Percentiles rank a stretch among this genome's conserved stretches.
These are phyloP conservation scores for Yamadazyma ubonensis DNA, from an alignment of 805 yeast genomes.

Conservation along the genomic window DNA sequence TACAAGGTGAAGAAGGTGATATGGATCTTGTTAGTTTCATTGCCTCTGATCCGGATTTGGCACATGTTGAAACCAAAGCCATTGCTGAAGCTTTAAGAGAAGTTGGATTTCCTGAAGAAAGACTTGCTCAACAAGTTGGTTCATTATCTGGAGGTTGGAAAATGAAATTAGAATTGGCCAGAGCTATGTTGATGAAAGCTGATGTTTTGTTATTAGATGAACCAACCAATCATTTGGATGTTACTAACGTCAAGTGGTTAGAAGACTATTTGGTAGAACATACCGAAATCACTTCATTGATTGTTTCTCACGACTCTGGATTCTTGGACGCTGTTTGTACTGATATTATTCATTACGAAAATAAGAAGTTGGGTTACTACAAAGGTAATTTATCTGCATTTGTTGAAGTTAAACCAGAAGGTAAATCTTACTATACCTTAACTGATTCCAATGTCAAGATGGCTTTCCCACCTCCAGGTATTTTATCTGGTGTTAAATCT, in stretches of 20 bases:
- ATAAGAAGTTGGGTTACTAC: conserved; percentile 90
- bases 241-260: conserved; percentile 88
- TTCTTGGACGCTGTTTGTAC: conserved; percentile 95
- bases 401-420: conserved; percentile 91
- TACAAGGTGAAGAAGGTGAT: conserved; percentile 93
- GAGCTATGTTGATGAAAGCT: conserved; percentile 97
- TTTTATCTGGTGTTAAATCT: conserved; percentile 94
- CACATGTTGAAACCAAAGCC: conserved; percentile 60
- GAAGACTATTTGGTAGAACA: conserved; percentile 82
- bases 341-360: conserved; percentile 94
- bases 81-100: conserved; percentile 72
- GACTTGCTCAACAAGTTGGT: conserved; percentile 88
- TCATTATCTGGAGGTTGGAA: conserved; percentile 99
- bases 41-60: conserved; percentile 82
- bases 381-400: conserved; percentile 94
- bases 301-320: conserved; percentile 97
- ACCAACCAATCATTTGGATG: conserved; percentile 98
- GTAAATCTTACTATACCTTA: conserved; percentile 90
- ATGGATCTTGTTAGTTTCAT: conserved; percentile 85
- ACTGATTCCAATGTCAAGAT: conserved; percentile 90
- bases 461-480: conserved; percentile 99
- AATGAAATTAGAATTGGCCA: conserved; percentile 97
- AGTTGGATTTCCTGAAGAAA: conserved; percentile 90
- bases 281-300: conserved; percentile 86
- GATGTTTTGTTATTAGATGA: conserved; percentile 93